Evolutionary conservation across 2,329 filamentous ascomycete species (phyloP).

Genomic region (Phialocephala sp.): DNA sequence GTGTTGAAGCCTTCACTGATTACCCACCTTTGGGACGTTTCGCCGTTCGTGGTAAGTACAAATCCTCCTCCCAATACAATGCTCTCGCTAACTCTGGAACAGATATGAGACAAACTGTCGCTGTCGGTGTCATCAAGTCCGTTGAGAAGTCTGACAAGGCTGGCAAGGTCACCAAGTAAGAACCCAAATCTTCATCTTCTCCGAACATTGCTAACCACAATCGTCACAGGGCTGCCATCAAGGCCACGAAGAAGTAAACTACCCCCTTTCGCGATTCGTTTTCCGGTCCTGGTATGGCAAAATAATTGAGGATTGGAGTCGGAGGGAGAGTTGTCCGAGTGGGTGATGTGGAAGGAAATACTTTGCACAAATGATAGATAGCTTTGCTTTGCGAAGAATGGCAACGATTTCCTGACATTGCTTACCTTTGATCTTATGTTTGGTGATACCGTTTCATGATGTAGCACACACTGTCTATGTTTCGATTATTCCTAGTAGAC

Average conservation of each 20-base stretch:
- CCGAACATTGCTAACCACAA: constrained; percentile 30
- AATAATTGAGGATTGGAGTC: constrained; percentile 8
- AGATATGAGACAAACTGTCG: constrained; percentile 64
- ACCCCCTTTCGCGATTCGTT: not conserved
- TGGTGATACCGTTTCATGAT: not conserved
- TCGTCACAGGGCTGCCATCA: constrained; percentile 42
- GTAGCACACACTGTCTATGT: not conserved
- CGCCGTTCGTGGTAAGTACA: constrained; percentile 80
- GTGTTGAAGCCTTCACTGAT: constrained; percentile 99
- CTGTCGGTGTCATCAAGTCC: constrained; percentile 93
- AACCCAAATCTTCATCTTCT: not conserved
- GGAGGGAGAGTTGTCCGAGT: not conserved
- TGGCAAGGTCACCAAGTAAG: constrained; percentile 45
- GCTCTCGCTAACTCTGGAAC: not conserved
- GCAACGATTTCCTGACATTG: constrained; percentile 20
- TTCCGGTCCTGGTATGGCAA: constrained; percentile 7
- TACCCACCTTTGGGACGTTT: constrained; percentile 99
- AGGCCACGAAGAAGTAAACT: constrained; percentile 47
- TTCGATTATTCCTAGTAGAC: too few species aligned
- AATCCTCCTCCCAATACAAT: not conserved
- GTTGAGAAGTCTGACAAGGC: constrained; percentile 50
- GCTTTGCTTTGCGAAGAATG: constrained; percentile 18
- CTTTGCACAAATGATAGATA: constrained; percentile 12
- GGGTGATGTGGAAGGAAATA: constrained; percentile 13
- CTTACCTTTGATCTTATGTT: not conserved